Conservation (phyloP, 768 basidiomycete species). For the Roridomyces roridus region DNA sequence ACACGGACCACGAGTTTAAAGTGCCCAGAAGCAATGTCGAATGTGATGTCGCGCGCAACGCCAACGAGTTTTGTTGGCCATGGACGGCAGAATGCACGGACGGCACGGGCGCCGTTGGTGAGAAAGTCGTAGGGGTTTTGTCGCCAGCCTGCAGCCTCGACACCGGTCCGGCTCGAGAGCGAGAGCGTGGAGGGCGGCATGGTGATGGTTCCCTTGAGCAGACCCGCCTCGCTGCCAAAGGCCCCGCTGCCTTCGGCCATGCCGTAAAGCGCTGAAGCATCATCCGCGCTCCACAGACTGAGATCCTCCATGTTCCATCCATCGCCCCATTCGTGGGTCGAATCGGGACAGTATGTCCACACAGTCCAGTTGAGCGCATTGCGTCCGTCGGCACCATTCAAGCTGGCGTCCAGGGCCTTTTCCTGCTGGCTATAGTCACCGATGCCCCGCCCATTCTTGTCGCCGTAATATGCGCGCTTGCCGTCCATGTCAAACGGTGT, state of each 20-base stretch:
- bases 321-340: conserved; percentile 89
- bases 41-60: conserved; percentile 64
- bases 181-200: conserved; percentile 42
- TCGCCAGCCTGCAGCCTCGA: conserved; percentile 37
- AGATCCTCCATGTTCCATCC: conserved; percentile 97
- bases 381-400: conserved; percentile 78
- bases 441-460: conserved; percentile 53
- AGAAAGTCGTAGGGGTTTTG: conserved; percentile 73
- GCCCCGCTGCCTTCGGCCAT: conserved; percentile 4
- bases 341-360: conserved; percentile 90
- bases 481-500: conserved; percentile 94
- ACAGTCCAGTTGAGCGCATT: conserved; percentile 82
- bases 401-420: conserved; percentile 85
- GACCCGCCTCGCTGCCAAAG: conserved; percentile 18
- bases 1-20: conserved; percentile 78
- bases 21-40: conserved; percentile 73
- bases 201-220: conserved; percentile 21
- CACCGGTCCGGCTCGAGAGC: conserved; percentile 35
- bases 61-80: conserved; percentile 84
- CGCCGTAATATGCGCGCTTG: conserved; percentile 78
- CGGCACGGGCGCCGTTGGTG: conserved; percentile 85
- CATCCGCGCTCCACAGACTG: conserved; percentile 85
- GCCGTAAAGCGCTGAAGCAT: conserved; percentile 44
- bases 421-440: conserved; percentile 84
- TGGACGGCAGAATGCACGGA: conserved; percentile 85